Evolutionary conservation across 176 grass and related monocot species (phyloP), one percentile per base, ranked within the genome.

Genomic region (Rhynchospora breviuscula): DNA sequence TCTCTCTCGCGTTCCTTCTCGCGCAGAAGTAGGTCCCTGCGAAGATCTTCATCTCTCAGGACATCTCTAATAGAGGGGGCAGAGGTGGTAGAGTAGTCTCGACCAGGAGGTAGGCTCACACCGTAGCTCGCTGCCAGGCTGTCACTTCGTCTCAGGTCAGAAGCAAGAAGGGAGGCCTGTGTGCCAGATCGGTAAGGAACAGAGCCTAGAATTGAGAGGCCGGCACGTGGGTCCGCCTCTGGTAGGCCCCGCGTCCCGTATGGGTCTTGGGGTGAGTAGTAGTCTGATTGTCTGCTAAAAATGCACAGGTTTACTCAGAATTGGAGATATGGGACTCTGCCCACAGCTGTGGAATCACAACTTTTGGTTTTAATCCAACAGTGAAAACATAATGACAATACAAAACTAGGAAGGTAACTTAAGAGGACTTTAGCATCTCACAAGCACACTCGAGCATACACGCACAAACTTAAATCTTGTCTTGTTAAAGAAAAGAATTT

Each of bases 261-360:
- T 31, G 52, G 73, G 49, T 78, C 73, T 78, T 78, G 73, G 48
- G 73, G 25, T 78, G 73, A 57, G 90, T 90, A 95, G 97, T 96
- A 99, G 80, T 99, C 97, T 79, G 88, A 88, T 92, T 95, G 93
- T 95, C 97, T 99, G 93, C 93, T 93, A 99, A 85, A 99, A 99
- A 99, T 91, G 91, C 85, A 99, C 89, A 92, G 83, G 88, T 81
- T 88, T 86, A 75, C 63, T 46, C 54, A 59, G 65, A 73, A 68
- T 59, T 85, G 54, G 25, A 68, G 60, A 79, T 18, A 44, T 45
- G 72, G 15, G 73, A 26, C 51, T 57, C 53, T 22, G 49, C 85
- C 49, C 4, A 23, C 79, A 80, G 53, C 63, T 67, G 43, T 78
- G 67, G 40, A 69, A 71, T 21, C 8, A 71, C 19, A 71, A 45